Base-by-base conservation (phyloP, 164 flowering plant species). In the Berberis thunbergii region DNA sequence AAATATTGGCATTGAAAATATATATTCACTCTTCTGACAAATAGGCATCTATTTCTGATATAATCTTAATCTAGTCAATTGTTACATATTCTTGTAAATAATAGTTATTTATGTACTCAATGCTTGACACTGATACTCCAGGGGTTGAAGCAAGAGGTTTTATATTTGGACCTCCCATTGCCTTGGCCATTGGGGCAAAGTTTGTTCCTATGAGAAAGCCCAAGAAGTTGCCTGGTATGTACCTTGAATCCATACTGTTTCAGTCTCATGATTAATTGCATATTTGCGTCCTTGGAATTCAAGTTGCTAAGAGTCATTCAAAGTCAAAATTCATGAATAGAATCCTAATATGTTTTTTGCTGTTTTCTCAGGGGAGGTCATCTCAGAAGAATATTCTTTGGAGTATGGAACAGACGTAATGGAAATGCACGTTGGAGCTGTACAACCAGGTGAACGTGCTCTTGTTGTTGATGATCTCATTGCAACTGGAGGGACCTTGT, bases 401-500 rank as follows among this genome's bases (percentile, higher is more conserved):
- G 99, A 94, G 72, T 94, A 94, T 77, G 99, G 99, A 78, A 86
- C 87, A 59, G 99, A 94, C 72, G 75, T 4, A 62, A 83, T 94
- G 60, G 99, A 94, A 81, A 94, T 94, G 95, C 99, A 94, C 72
- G 91, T 91, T 2, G 99, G 97, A 26, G 99, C 99, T 70, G 96
- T 91, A 52, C 63, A 89, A 55, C 77, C 82, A 52, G 97, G 97
- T 59, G 99, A 94, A 49, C 93, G 91, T 62, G 97, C 89, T 45
- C 63, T 94, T 50, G 64, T 94, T 38, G 75, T 94, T n/a, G 99
- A 94, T 72, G 99, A 94, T 72, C 88, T 94, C 63, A 83, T 94
- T 77, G 99, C 99, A 61, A 94, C 99, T 67, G 99, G 99, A 39
- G 99, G 99, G 4, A 94, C 97, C 72, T 72, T 94, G 60, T 67